These are phyloP conservation scores for Pseudogymnoascus sp. DNA, from an alignment of 2,329 filamentous ascomycete genomes.

Conservation along the genomic window DNA sequence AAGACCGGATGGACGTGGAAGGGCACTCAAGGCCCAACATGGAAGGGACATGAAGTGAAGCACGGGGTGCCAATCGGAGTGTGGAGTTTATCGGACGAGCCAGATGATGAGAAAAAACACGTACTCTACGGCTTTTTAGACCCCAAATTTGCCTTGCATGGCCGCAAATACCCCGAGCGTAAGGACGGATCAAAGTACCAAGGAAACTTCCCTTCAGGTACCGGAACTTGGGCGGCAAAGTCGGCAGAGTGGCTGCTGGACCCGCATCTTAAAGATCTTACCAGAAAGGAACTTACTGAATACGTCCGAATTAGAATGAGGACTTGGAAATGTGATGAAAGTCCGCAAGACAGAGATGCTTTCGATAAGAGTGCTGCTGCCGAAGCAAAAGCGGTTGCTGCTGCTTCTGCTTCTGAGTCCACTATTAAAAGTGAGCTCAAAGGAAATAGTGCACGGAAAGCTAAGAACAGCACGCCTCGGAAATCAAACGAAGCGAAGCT, in stretches of 20 bases:
- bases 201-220: conserved; percentile 44
- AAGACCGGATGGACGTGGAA: neutral
- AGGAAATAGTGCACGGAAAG: neutral
- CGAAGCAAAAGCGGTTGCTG: conserved; percentile 21
- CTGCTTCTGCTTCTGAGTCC: conserved; percentile 18
- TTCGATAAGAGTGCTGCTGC: conserved; percentile 21
- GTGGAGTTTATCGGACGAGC: conserved; percentile 52
- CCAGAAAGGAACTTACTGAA: conserved; percentile 53
- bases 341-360: conserved; percentile 19
- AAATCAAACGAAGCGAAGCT: neutral
- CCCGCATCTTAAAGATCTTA: conserved; percentile 46
- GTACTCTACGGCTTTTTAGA: conserved; percentile 58
- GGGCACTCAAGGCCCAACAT: neutral
- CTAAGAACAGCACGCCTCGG: neutral
- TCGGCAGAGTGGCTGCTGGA: conserved; percentile 55
- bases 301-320: conserved; percentile 48
- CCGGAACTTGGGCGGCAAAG: conserved; percentile 58
- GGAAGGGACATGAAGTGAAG: conserved; percentile 17
- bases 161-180: conserved; percentile 47
- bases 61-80: conserved; percentile 42
- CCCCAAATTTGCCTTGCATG: conserved; percentile 51
- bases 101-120: conserved; percentile 45
- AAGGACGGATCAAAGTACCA: conserved; percentile 41
- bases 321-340: conserved; percentile 23
- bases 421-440: neutral